Evolutionary conservation across 179 eudicot species (phyloP).

Genomic region (Camellia oleifera): DNA sequence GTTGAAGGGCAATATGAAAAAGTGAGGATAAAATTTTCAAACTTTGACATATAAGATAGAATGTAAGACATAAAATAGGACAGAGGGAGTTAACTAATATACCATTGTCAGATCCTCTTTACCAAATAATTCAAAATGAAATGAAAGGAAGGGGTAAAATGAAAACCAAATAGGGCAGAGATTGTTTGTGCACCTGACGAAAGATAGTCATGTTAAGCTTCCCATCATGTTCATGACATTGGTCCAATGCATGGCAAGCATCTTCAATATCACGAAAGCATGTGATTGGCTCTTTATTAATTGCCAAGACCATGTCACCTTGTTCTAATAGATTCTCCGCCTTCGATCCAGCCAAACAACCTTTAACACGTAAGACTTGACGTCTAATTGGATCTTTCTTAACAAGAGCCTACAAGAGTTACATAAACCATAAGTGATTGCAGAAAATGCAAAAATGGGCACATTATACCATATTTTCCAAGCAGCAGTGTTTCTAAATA

Average conservation of each 20-base stretch:
- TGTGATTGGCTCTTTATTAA: slow-evolving; percentile 76
- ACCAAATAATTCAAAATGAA: neutral
- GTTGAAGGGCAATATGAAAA: neutral
- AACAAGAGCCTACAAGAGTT: slow-evolving; percentile 67
- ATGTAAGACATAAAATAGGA: neutral
- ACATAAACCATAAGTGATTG: slow-evolving; percentile 3
- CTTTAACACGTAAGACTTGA: slow-evolving; percentile 93
- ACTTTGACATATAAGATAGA: neutral
- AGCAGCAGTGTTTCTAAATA: neutral
- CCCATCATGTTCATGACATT: slow-evolving; percentile 48
- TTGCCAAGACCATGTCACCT: slow-evolving; percentile 93
- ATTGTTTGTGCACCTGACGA: slow-evolving; percentile 62
- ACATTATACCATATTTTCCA: neutral
- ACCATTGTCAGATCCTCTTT: neutral
- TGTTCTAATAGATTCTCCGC: slow-evolving; percentile 84
- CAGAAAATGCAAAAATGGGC: neutral
- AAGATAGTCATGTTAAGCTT: slow-evolving; percentile 72
- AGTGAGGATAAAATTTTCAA: neutral
- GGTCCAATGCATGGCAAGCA: slow-evolving; percentile 80
- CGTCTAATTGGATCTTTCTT: slow-evolving; percentile 90
- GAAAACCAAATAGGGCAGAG: neutral
- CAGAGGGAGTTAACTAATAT: neutral
- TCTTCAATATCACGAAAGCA: slow-evolving; percentile 86
- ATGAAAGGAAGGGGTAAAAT: neutral
- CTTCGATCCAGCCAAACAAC: slow-evolving; percentile 94